Conservation (phyloP, 1,139 yeast species). For the Kurtzmaniella quercitrusa region DNA sequence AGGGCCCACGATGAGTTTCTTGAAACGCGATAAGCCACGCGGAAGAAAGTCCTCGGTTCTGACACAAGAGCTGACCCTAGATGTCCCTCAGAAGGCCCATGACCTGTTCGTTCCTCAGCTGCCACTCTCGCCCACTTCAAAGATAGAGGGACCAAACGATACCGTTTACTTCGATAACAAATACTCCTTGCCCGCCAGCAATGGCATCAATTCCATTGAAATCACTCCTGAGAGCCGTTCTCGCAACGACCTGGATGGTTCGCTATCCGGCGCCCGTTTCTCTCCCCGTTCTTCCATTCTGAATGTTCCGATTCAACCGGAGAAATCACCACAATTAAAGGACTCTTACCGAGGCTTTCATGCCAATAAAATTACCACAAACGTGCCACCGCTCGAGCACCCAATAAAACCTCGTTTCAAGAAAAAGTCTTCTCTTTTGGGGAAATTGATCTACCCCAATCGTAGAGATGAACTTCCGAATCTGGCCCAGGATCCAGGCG, state of each 20-base stretch:
- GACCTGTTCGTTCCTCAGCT: background rate
- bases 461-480: constrained; percentile 27
- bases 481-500: background rate
- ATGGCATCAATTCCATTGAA: background rate
- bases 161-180: background rate
- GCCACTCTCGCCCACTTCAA: constrained; percentile 1
- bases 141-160: background rate
- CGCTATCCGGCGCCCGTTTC: constrained; percentile 1
- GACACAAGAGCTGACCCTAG: background rate
- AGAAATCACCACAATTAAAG: constrained; percentile 10
- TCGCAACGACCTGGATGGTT: background rate
- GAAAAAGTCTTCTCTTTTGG: constrained; percentile 40
- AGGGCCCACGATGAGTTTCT: constrained; percentile 6
- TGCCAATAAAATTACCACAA: constrained; percentile 26
- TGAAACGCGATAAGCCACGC: constrained; percentile 7
- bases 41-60: background rate
- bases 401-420: constrained; percentile 49
- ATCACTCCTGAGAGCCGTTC: background rate
- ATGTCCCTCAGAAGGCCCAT: constrained; percentile 6
- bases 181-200: background rate
- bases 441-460: constrained; percentile 38
- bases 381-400: constrained; percentile 46
- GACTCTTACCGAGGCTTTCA: constrained; percentile 50
- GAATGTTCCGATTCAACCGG: constrained; percentile 9
- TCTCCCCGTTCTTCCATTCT: constrained; percentile 7